Evolutionary conservation across 768 basidiomycete species (phyloP).

Genomic region (Pleurotus djamor): DNA sequence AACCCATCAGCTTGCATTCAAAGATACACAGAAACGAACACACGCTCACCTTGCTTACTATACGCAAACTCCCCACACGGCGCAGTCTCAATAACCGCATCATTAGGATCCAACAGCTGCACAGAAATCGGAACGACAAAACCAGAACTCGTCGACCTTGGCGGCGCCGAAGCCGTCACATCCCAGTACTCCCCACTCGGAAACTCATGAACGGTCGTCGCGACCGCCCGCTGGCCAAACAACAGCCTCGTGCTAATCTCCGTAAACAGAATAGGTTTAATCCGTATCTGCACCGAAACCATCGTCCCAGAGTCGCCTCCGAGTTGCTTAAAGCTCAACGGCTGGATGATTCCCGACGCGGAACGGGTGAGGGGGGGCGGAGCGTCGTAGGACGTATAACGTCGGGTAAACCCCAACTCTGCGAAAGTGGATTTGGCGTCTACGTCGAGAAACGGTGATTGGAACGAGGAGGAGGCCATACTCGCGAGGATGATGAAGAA

Average conservation of each 20-base stretch:
- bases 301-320: constrained; percentile 64
- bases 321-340: constrained; percentile 61
- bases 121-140: constrained; percentile 52
- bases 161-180: constrained; percentile 36
- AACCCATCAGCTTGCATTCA: no score
- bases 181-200: constrained; percentile 24
- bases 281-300: constrained; percentile 63
- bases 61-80: constrained; percentile 75
- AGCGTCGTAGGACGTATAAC: constrained; percentile 1
- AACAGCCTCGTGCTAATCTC: constrained; percentile 71
- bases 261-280: constrained; percentile 47
- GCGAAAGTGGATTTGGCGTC: not conserved
- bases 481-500: no score
- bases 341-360: constrained; percentile 52
- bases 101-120: constrained; percentile 56
- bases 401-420: not conserved
- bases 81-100: constrained; percentile 57
- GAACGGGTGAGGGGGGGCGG: constrained; percentile 38
- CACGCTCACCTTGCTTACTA: constrained; percentile 46
- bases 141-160: constrained; percentile 33
- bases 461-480: not conserved
- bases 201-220: constrained; percentile 61
- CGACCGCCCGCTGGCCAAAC: constrained; percentile 65
- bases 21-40: no score
- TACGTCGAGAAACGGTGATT: not conserved